phyloP scores from a whole-genome alignment of 495 filamentous ascomycete genomes.

The Pseudoneurospora amorphoporcata region DNA sequence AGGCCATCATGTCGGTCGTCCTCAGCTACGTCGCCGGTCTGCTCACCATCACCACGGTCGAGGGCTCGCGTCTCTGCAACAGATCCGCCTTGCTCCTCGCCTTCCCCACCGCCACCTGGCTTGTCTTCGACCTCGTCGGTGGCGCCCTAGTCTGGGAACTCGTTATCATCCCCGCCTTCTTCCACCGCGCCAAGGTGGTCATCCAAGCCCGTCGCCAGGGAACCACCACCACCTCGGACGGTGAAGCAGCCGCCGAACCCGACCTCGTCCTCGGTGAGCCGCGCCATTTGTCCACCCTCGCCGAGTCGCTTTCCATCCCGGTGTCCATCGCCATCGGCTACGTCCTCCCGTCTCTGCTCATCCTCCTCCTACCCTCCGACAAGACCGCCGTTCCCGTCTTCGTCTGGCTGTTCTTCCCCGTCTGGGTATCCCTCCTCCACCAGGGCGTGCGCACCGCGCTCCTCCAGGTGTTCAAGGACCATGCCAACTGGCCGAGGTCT shows the following conservation, averaged over 20 bases:
- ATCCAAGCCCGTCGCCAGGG: conserved; percentile 9
- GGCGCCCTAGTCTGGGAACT: conserved; percentile 33
- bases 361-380: conserved; percentile 56
- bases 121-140: conserved; percentile 30
- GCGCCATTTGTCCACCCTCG: conserved; percentile 21
- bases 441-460: conserved; percentile 14
- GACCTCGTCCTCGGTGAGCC: conserved; percentile 19
- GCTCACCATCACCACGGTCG: conserved; percentile 27
- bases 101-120: conserved; percentile 26
- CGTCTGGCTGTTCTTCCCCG: conserved; percentile 32
- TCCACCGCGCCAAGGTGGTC: conserved; percentile 22
- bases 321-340: conserved; percentile 27
- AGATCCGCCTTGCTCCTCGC: conserved; percentile 18
- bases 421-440: conserved; percentile 26
- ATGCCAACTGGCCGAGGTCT: background rate
- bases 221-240: background rate
- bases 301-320: conserved; percentile 31
- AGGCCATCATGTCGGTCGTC: conserved; percentile 16
- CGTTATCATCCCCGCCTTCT: conserved; percentile 31
- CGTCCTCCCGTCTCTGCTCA: conserved; percentile 37
- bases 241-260: conserved; percentile 3
- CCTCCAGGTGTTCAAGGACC: conserved; percentile 1
- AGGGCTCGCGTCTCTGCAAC: conserved; percentile 30
- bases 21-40: conserved; percentile 24
- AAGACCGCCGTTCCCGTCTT: conserved; percentile 56